Conservation (phyloP, 164 flowering plant species). For the Brasenia schreberi region DNA sequence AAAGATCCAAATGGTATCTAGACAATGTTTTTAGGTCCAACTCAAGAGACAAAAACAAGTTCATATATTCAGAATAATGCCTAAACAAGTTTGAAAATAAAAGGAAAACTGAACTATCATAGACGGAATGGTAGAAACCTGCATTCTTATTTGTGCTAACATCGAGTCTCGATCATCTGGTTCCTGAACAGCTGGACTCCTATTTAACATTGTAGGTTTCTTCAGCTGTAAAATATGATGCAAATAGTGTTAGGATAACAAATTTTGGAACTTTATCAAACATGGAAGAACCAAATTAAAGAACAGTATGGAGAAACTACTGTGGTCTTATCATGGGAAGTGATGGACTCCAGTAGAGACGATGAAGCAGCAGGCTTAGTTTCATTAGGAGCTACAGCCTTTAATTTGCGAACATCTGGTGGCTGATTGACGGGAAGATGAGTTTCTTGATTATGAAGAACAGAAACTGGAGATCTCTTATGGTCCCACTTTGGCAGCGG, state of each 20-base stretch:
- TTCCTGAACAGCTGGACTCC: neutral
- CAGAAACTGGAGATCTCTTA: slow-evolving; percentile 16
- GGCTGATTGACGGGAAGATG: neutral
- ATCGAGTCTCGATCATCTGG: slow-evolving; percentile 50
- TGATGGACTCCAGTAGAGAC: slow-evolving; percentile 6
- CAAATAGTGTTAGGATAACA: neutral
- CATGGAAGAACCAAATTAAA: neutral
- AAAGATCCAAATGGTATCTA: no score
- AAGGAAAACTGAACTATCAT: neutral
- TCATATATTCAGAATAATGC: no score
- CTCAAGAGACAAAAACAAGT: no score
- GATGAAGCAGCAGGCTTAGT: neutral
- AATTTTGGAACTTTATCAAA: no score
- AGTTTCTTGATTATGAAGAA: slow-evolving; percentile 6
- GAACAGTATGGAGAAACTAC: slow-evolving; percentile 11
- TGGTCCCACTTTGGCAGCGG: slow-evolving; percentile 48
- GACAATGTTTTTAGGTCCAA: no score
- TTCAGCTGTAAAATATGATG: neutral
- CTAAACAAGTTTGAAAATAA: no score
- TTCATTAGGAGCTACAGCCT: neutral
- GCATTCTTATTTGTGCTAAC: slow-evolving; percentile 64
- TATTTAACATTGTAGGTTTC: neutral
- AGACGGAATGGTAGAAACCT: slow-evolving; percentile 32
- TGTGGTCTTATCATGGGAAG: slow-evolving; percentile 21
- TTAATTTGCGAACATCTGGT: neutral